Base-by-base conservation (phyloP, 768 basidiomycete genomes). In the Rhizopogon salebrosus region DNA sequence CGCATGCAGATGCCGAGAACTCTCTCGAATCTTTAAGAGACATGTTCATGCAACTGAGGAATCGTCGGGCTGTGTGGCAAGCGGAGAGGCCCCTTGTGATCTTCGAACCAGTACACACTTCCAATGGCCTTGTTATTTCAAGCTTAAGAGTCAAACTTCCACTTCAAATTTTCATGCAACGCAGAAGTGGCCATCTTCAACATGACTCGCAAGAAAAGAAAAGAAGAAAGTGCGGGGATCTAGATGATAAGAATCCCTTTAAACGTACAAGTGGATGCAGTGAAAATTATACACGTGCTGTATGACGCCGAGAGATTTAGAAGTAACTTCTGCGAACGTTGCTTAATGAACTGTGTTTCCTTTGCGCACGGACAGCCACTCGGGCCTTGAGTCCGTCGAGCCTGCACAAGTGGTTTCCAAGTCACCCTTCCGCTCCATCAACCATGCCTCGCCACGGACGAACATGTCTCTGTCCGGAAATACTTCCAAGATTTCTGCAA, bases 401-500 rank as follows among this genome's bases (percentile, higher is more conserved):
- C 34, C 51, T 4, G 51, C 42, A n/a, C 53, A 56, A 3, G 46
- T 37, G 41, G 10, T 57, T 5, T 59, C 54, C 6, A 54, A n/a
- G 9, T 63, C 54, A 3, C 41, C 23, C 24, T 54, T 22, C 18
- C 43, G 54, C 9, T 63, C 63, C 14, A 50, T 53, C n/a, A 87
- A 68, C 85, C 85, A 87, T 13, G 69, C 64, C 27, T 79, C 77
- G 14, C 80, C 81, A 4, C 62, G 64, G 11, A 69, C 55, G 57
- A 88, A 88, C 85, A 89, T 87, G 8, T 80, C 76, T 36, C 87
- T 66, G 39, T 80, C 78, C 1, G 83, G 80, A 63, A 88, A 89
- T 5, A 83, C 80, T 58, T 88, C 87, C 53, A 82, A 62, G 42
- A 89, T 87, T 53, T 86, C 83, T 60, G 84, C 82, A 46, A 79